Percentiles rank a stretch among this genome's conserved stretches.
Evolutionary conservation across 768 basidiomycete genomes (phyloP).

Genomic region (Crucibulum laeve): DNA sequence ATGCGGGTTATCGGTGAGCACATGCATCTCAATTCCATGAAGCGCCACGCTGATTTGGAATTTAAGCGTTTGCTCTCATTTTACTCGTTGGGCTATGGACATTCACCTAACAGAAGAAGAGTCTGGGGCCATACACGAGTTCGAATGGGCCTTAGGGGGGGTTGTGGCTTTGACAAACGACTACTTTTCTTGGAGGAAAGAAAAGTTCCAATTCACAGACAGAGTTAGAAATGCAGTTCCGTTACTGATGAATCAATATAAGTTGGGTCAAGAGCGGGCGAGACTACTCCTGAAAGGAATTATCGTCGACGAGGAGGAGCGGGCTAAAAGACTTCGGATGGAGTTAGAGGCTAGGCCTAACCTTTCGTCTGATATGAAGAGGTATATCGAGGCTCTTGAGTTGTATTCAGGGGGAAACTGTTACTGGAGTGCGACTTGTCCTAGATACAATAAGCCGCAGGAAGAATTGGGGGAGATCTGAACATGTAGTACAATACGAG

Average conservation of each 20-base stretch:
- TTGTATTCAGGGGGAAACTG: constrained; percentile 15
- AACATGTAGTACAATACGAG: too few relatives aligned
- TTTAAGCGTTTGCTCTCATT: constrained; percentile 1
- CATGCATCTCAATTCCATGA: background rate
- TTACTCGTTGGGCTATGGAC: constrained; percentile 1
- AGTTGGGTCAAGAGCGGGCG: constrained; percentile 9
- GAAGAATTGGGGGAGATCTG: constrained; percentile 1
- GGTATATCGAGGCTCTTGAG: constrained; percentile 17
- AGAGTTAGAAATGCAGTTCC: constrained; percentile 15
- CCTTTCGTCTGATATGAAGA: constrained; percentile 7
- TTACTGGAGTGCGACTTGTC: constrained; percentile 20
- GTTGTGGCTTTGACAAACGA: constrained; percentile 18
- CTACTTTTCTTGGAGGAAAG: constrained; percentile 22
- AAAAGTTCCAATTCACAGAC: constrained; percentile 15
- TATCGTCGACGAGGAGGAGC: constrained; percentile 15
- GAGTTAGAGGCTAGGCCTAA: constrained; percentile 5
- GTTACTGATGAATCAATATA: constrained; percentile 16
- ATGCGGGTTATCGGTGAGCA: constrained; percentile 16
- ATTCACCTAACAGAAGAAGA: constrained; percentile 4
- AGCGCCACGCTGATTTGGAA: background rate
- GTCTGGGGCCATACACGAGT: constrained; percentile 6
- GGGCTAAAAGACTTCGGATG: constrained; percentile 8
- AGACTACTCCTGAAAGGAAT: constrained; percentile 13
- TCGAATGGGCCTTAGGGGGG: constrained; percentile 13
- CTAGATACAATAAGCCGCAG: constrained; percentile 15